Evolutionary conservation across 164 flowering plant species (phyloP), one percentile per base, ranked within the genome.

Genomic region (Houttuynia cordata): DNA sequence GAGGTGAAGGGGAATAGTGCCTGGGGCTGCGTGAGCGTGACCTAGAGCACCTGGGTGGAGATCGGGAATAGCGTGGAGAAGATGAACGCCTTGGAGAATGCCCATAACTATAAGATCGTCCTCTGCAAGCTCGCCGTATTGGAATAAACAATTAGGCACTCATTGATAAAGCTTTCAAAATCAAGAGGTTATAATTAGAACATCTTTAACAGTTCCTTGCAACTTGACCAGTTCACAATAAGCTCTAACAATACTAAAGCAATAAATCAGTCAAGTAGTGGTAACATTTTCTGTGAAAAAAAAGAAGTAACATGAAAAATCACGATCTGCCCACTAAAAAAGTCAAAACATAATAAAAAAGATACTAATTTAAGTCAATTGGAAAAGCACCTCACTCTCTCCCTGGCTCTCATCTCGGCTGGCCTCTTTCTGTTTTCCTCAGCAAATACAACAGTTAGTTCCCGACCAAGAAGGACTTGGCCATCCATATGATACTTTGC

Each of bases 401-500:
- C 91, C 57, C 97, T 80, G 22, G 88, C 85, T 67, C 96, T 89
- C 97, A 92, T 92, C 56, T 92, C 97, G 10, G 75, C 52, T 14
- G 98, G 96, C 56, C 76, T 87, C 72, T 92, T 92, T 57, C 96
- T 80, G 57, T 83, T 87, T 57, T 92, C 97, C 80, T 84, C 97
- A 0, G 97, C 96, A 82, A 87, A 92, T 21, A 92, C 87, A 64
- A 92, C 98, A 23, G 90, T 89, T 58, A 92, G 66, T 73, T 89
- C 91, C 57, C 94, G 77, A 5, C 97, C 96, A 69, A 71, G 85
- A 72, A 92, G 79, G 68, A 87, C 63, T 74, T 87, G 83, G 13
- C 97, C 96, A 79, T 89, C 90, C 98, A 92, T 82, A 42, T 84
- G 79, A 68, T 84, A 81, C 76, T 89, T 89, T 20, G 97, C 97